Evolutionary conservation across 1,284 basidiomycete species (phyloP).

Genomic region (Ganoderma boninense): DNA sequence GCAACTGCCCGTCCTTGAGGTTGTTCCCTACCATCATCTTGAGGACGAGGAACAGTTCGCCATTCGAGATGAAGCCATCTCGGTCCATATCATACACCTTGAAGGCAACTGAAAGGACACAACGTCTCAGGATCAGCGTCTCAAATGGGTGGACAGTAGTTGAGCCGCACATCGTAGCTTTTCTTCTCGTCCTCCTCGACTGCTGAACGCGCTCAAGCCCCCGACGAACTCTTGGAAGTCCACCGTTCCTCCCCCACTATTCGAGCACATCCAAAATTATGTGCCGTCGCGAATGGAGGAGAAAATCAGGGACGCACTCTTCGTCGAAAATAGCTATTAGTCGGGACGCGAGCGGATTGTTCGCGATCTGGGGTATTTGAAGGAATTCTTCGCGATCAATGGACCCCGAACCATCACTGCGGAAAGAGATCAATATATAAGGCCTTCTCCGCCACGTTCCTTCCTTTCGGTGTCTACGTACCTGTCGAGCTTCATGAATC

Average conservation of each 20-base stretch:
- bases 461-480: slow-evolving; percentile 40
- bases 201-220: slow-evolving; percentile 96
- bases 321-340: slow-evolving; percentile 99
- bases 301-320: slow-evolving; percentile 70
- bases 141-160: slow-evolving; percentile 4
- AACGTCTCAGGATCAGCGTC: background rate
- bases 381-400: slow-evolving; percentile 99
- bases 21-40: slow-evolving; percentile 99
- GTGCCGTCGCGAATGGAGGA: background rate
- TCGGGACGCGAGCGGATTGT: slow-evolving; percentile 94
- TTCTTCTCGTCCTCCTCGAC: slow-evolving; percentile 94
- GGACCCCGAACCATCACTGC: slow-evolving; percentile 92
- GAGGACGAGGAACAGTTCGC: slow-evolving; percentile 96
- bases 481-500: slow-evolving; percentile 99
- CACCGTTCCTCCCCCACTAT: slow-evolving; percentile 95
- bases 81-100: slow-evolving; percentile 99
- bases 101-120: slow-evolving; percentile 78
- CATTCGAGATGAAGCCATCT: slow-evolving; percentile 98
- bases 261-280: background rate
- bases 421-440: background rate
- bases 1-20: slow-evolving; percentile 98
- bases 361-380: slow-evolving; percentile 98
- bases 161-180: slow-evolving; percentile 88
- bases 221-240: slow-evolving; percentile 99
- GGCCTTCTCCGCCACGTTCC: background rate